Base-by-base conservation (phyloP, 2,329 filamentous ascomycete species). In the Fusarium sp. region DNA sequence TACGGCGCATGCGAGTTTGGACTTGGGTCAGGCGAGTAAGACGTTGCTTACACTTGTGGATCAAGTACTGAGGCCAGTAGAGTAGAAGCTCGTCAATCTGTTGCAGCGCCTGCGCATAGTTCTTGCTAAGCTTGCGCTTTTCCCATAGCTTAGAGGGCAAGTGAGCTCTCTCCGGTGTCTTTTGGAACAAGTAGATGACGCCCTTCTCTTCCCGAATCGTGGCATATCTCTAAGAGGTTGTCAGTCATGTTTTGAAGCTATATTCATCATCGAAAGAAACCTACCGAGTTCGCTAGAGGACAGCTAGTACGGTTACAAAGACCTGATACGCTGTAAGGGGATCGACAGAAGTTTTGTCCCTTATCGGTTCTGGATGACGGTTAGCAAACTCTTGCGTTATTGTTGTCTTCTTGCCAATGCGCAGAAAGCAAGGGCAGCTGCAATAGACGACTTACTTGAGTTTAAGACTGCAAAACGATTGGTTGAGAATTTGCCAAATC, bases 21-120 rank as follows among this genome's bases (percentile, higher is more conserved):
- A 99, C 95, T 83, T 98, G 96, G 50, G 93, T 97, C 74, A 99
- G 79, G 47, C 96, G 85, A 11, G 96, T 98, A 43, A 98, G 87
- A 62, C 96, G 89, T 82, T 98, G 96, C 84, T 99, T 99, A 85
- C 93, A 96, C 82, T 96, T 97, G 83, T 97, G 94, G 32, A 93
- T 83, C 67, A 97, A 82, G 77, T 97, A 97, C 78, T 97, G 97
- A 55, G 95, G 94, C 85, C 94, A 98, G 85, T 97, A 98, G 75
- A 94, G 91, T 70, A 97, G 84, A 47, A 91, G 87, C 72, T 92
- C 88, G 77, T 97, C 94, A 69, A 99, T 88, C 78, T 97, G 92
- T 71, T 92, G 87, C 24, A 99, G 86, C 1, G 96, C 96, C 77
- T 94, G 91, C 67, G 89, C 88, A 80, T 98, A 98, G 83, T 98